Percentiles rank a stretch among this genome's conserved stretches.
phyloP scores from a whole-genome alignment of 78 protist species.

The Capsaspora owczarzaki region DNA sequence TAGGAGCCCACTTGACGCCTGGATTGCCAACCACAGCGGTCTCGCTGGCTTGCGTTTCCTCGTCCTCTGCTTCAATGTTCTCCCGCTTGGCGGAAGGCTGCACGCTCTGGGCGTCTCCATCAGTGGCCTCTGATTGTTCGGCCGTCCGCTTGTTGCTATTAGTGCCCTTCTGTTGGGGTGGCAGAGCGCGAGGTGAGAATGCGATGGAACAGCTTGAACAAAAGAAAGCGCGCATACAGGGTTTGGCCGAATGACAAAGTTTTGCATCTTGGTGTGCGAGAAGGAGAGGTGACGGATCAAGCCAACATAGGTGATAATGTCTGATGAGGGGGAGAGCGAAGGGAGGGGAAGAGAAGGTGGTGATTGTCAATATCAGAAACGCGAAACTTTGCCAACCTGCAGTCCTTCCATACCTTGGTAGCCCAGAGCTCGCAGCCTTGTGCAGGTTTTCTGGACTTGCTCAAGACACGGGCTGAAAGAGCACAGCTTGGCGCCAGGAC shows the following conservation, averaged over 20 bases:
- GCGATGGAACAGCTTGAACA: neutral
- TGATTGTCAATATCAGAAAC: too few species aligned
- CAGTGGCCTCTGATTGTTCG: too few species aligned
- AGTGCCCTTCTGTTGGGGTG: neutral
- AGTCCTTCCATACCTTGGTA: neutral
- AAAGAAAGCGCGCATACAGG: neutral
- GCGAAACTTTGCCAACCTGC: neutral
- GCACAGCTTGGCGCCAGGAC: conserved; percentile 44
- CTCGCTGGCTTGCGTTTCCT: too few species aligned
- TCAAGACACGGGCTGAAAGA: conserved; percentile 75
- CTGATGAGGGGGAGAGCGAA: neutral
- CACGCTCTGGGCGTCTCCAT: too few species aligned
- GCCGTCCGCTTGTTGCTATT: neutral
- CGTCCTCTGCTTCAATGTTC: too few species aligned
- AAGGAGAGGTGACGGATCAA: neutral
- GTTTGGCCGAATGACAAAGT: neutral
- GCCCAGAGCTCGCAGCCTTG: too few species aligned
- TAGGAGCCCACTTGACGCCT: neutral
- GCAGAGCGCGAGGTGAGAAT: neutral
- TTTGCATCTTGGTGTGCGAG: neutral
- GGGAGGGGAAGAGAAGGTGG: neutral
- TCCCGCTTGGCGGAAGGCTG: too few species aligned
- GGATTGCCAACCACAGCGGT: too few species aligned
- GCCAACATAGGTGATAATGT: neutral
- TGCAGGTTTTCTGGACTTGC: conserved; percentile 33